Evolutionary conservation across 208 protist species (phyloP).

Genomic region (Leishmania martiniquensis): DNA sequence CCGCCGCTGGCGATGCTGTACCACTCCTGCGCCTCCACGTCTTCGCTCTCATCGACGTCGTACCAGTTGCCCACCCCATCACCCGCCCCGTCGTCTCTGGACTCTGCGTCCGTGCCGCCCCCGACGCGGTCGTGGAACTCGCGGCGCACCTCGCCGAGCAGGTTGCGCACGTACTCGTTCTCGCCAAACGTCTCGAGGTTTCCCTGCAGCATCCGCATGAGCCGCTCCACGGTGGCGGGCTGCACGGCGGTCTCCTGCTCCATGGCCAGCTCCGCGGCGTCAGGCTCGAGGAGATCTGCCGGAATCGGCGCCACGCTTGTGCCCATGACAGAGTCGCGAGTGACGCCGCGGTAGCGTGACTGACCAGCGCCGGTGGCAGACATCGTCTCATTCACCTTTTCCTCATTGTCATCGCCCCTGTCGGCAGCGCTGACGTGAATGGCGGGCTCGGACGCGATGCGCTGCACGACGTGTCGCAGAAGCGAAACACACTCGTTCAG

Average conservation of each 20-base stretch:
- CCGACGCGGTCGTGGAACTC: neutral
- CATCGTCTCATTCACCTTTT: neutral
- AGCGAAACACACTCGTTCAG: conserved; percentile 37
- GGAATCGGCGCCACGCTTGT: conserved; percentile 49
- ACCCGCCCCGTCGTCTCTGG: neutral
- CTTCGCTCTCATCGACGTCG: conserved; percentile 19
- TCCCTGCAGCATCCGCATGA: conserved; percentile 24
- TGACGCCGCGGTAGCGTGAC: conserved; percentile 29
- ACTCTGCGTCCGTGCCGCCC: neutral
- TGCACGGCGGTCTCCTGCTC: conserved; percentile 6
- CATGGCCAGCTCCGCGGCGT: conserved; percentile 20
- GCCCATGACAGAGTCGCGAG: conserved; percentile 46
- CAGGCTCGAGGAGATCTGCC: conserved; percentile 46
- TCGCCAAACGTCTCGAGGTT: conserved; percentile 15
- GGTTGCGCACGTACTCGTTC: conserved; percentile 16
- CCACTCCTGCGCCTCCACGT: conserved; percentile 26
- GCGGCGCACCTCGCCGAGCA: conserved; percentile 9
- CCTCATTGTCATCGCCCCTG: neutral
- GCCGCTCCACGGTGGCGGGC: conserved; percentile 11
- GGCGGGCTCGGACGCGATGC: conserved; percentile 7
- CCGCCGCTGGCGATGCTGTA: conserved; percentile 28
- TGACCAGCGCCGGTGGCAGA: neutral
- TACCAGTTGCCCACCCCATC: conserved; percentile 11
- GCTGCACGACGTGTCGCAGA: conserved; percentile 21
- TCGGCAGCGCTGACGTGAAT: neutral